Evolutionary conservation across 306 rosid species (phyloP), one percentile per base, ranked within the genome.

Genomic region (Gastrolobium villosum): DNA sequence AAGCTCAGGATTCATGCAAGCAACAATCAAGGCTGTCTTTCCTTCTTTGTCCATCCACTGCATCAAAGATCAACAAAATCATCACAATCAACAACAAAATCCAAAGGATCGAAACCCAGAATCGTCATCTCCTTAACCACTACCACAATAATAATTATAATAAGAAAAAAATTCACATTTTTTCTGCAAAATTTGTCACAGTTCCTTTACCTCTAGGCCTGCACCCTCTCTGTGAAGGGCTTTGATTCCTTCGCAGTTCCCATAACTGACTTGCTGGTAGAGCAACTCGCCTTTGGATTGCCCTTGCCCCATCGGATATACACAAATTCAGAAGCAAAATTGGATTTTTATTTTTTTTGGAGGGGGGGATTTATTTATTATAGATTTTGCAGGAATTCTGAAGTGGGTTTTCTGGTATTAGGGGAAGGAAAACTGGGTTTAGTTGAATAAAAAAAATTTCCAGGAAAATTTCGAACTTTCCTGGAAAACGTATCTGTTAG

Each of bases 31-130:
- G 15, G 99, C 90, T 40, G 98, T 96, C 74, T 93, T 88, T 32
- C 81, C 91, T 28, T 96, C 98, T 84, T 69, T 89, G 50, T 96
- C 97, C 62, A 74, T 63, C 93, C 94, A 93, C 99, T 96, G 87
- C 83, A 82, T 41, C 48, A 39, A 76, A 53, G 14, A 78, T 40
- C 46, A 75, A 75, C 53, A 76, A 71, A 73, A 28, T 52, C 65
- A 79, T 48, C 71, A 65, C 15, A 69, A 48, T 69, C 69, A 78
- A 54, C 71, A 82, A 14, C 54, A 61, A 76, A 35, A 75, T 36
- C 62, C 76, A 68, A 79, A 49, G 15, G 63, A 79, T 53, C 78
- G 63, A 66, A 82, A 75, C 48, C 56, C 72, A 32, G 11, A 54
- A 78, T 50, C 46, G 68, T 20, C 72, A 74, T 15, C 36, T 43